phyloP scores from a whole-genome alignment of 345 rosid genomes.

The Syzygium aqueum region DNA sequence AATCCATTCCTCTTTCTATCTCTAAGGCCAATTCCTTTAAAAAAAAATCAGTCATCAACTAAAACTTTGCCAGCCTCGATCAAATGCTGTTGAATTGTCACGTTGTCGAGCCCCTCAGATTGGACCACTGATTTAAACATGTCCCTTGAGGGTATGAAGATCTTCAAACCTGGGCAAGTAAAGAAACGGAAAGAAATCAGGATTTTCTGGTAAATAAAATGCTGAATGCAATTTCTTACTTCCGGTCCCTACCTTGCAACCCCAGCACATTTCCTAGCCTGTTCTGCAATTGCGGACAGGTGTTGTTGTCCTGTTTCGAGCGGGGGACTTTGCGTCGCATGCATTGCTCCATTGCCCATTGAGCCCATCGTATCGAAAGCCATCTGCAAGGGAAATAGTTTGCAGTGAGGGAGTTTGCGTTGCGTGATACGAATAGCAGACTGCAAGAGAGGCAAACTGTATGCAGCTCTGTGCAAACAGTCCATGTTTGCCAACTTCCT shows the following conservation, averaged over 20 bases:
- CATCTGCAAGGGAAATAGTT: conserved; percentile 18
- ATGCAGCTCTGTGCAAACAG: background rate
- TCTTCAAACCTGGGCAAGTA: conserved; percentile 28
- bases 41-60: background rate
- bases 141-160: conserved; percentile 49
- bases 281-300: conserved; percentile 64
- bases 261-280: conserved; percentile 67
- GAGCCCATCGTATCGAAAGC: conserved; percentile 78
- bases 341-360: conserved; percentile 73
- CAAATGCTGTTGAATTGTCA: conserved; percentile 74
- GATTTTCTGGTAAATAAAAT: background rate
- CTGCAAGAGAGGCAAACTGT: background rate
- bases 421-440: too few species aligned
- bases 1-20: background rate
- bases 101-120: conserved; percentile 75
- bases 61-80: conserved; percentile 4
- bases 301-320: conserved; percentile 42
- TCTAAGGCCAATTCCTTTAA: background rate
- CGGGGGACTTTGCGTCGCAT: conserved; percentile 54
- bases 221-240: background rate
- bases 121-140: conserved; percentile 81
- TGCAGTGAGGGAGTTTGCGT: too few species aligned
- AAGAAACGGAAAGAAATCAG: background rate
- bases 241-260: conserved; percentile 44
- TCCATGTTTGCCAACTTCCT: background rate